Evolutionary conservation across 257 asterid genomes (phyloP).

Genomic region (Gentiana macrophylla): DNA sequence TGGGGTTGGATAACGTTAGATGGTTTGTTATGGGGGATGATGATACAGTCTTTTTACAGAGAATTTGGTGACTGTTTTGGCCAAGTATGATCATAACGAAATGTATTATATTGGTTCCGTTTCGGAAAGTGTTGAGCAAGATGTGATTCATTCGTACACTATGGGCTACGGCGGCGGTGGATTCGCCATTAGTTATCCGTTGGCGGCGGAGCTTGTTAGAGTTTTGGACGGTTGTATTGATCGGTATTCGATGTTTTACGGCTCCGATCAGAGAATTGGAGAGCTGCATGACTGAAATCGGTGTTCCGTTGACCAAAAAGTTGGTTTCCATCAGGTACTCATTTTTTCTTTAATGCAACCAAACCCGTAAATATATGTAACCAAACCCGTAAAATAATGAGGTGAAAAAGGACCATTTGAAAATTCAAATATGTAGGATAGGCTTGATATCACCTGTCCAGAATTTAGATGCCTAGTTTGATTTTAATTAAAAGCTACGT

Average conservation of each 20-base stretch:
- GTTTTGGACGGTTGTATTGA: slow-evolving; percentile 68
- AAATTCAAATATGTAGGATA: no score
- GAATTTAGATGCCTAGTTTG: no score
- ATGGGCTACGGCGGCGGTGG: slow-evolving; percentile 97
- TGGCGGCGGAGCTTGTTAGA: slow-evolving; percentile 58
- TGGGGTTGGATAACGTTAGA: slow-evolving; percentile 38
- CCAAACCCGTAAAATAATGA: no score
- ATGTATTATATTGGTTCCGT: slow-evolving; percentile 66
- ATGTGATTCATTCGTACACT: slow-evolving; percentile 42
- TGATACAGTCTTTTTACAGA: slow-evolving; percentile 71
- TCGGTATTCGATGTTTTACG: slow-evolving; percentile 56
- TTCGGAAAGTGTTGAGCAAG: slow-evolving; percentile 92
- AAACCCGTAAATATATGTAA: no score
- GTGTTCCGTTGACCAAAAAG: slow-evolving; percentile 60
- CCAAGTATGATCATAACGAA: slow-evolving; percentile 49
- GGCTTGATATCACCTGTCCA: no score
- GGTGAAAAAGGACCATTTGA: no score
- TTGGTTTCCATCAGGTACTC: slow-evolving; percentile 84
- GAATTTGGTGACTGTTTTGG: slow-evolving; percentile 48
- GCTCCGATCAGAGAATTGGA: slow-evolving; percentile 67
- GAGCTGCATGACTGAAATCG: slow-evolving; percentile 61
- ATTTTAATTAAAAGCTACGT: no score
- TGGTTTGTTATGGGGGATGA: slow-evolving; percentile 98
- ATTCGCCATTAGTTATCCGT: slow-evolving; percentile 64
- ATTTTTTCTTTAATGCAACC: no score